Base-by-base conservation (phyloP, 768 basidiomycete species). In the Auriscalpium vulgare region DNA sequence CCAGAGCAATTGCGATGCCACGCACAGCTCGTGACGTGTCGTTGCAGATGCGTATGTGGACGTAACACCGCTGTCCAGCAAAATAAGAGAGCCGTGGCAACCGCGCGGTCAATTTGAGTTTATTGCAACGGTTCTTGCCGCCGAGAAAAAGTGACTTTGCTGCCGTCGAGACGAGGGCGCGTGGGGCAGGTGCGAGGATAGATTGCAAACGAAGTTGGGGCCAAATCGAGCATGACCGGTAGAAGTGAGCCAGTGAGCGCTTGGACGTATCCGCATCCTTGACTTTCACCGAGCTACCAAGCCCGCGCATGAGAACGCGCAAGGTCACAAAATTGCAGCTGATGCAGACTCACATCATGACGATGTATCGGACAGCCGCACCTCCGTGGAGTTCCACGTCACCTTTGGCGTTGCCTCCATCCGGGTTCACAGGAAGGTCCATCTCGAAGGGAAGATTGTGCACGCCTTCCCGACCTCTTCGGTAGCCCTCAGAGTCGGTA, bases 221-320 rank as follows among this genome's bases (percentile, higher is more conserved):
- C 81, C 85, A 91, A 34, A 95, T 74, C 53, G 84, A 82, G 68
- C 91, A 85, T 47, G 83, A 73, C 9, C 93, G 83, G 68, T 94
- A 95, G 68, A 95, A 93, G 69, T 97, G 93, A 4, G 92, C 87
- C 37, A 95, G 85, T 3, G 88, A 90, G 13, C 81, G 77, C 61
- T 78, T 78, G 29, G 74, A 72, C 4, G 80, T 80, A 14, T 75
- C 70, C 2, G 80, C 64, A 53, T 89, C 83, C 67, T 86, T 87
- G 56, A 95, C 78, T 69, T 87, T 87, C 62, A 91, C 71, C 10
- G 87, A 88, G 6, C 88, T 88, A 58, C 6, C 50, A 17, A 49
- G 54, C 7, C 56, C 17, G 23, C 54, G 19, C 50, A 2, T 21
- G 36, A 57, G 36, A 55, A 37, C 47, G 14, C 37, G 21, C 21